Evolutionary conservation across 1,284 basidiomycete genomes (phyloP), one percentile per base, ranked within the genome.

Genomic region (Xerocomus minutiporus): DNA sequence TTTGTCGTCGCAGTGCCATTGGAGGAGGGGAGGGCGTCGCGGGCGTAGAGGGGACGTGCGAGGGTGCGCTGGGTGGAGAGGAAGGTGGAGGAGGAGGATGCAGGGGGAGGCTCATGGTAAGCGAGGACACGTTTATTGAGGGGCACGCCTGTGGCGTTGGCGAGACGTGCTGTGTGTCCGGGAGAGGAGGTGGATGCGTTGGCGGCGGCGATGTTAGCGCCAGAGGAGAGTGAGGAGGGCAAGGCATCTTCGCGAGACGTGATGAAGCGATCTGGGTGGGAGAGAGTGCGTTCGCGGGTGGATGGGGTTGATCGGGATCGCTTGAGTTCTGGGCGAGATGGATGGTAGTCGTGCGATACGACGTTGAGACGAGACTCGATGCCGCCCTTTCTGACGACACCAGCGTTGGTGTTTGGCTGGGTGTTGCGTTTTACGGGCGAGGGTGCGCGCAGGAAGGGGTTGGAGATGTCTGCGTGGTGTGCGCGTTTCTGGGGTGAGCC

Each of bases 31-130:
- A 88, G 66, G 0, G 82, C 72, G 0, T 84, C 82, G 23, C 86
- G 81, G 1, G 81, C 79, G 57, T 89, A 88, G 4, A 91, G 77
- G 2, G 89, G 87, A 15, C 81, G 77, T 1, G 83, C 88, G 51
- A 81, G 81, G 59, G 86, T 84, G 25, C 88, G 81, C 56, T 90
- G 88, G 58, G 86, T 77, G 2, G 83, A 77, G 38, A 91, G 79
- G 5, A 84, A 80, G 2, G 76, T 78, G 58, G 88, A 84, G 2
- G 84, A 82, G 3, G 84, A 81, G 0, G 86, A 78, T 0, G 80
- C 66, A 1, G 88, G 88, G 0, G 89, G 89, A 15, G 80, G 79
- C 64, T 91, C 86, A 62, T 89, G 84, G 66, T 89, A 92, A 2
- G 85, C 82, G 4, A 92, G 76, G 23, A 92, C 83, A 29, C 88